Evolutionary conservation across 2,329 filamentous ascomycete species (phyloP).

Genomic region (Sporothrix pallida): DNA sequence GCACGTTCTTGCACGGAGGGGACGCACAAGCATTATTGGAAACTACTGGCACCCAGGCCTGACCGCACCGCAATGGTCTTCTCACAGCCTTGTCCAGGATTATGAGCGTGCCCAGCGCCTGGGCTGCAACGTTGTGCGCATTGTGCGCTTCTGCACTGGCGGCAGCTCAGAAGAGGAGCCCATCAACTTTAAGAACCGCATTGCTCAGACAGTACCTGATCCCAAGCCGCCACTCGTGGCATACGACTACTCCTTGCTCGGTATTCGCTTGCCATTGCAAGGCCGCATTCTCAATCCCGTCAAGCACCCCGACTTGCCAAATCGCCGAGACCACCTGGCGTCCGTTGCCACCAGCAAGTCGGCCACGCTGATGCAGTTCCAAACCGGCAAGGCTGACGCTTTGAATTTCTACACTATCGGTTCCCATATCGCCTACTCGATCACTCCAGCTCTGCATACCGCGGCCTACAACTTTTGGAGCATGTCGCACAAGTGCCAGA

Average conservation of each 20-base stretch:
- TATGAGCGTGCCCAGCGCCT: conserved; percentile 61
- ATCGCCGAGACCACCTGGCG: conserved; percentile 51
- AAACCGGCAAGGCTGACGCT: conserved; percentile 65
- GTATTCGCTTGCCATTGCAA: conserved; percentile 50
- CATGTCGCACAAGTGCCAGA: conserved; percentile 69
- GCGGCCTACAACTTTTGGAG: conserved; percentile 69
- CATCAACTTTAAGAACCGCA: conserved; percentile 56
- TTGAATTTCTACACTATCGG: conserved; percentile 74
- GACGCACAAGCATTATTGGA: conserved; percentile 66
- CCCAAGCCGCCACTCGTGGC: conserved; percentile 57
- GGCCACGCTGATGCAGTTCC: conserved; percentile 64
- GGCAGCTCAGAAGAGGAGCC: conserved; percentile 59
- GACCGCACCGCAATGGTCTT: conserved; percentile 60
- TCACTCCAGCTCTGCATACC: conserved; percentile 75
- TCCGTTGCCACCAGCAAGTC: conserved; percentile 62
- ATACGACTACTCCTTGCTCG: conserved; percentile 55
- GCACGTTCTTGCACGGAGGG: conserved; percentile 58
- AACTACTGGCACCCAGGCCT: conserved; percentile 58
- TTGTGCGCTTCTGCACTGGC: conserved; percentile 63
- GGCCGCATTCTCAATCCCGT: conserved; percentile 60
- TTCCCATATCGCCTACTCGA: conserved; percentile 69
- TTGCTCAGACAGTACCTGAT: conserved; percentile 51
- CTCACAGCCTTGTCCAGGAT: conserved; percentile 56
- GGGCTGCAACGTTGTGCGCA: conserved; percentile 66
- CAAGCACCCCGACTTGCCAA: conserved; percentile 52